Percentiles rank a stretch among this genome's conserved stretches.
Evolutionary conservation across 2,329 filamentous ascomycete genomes (phyloP).

Genomic region (Penicillium sumatraense): DNA sequence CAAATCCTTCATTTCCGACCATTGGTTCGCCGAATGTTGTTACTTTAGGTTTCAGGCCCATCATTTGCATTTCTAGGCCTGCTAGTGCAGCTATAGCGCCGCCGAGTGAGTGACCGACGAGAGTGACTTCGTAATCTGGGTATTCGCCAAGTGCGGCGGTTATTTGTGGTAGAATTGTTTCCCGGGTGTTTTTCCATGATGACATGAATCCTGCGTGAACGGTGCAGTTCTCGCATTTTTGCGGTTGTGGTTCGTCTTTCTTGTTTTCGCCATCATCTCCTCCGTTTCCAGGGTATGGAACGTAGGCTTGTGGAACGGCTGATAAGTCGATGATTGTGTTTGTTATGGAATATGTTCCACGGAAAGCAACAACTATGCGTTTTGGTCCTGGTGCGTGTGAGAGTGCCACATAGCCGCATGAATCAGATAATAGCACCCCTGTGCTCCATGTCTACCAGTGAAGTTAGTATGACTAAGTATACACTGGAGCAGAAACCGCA

Average conservation of each 20-base stretch:
- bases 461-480: background rate
- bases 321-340: constrained; percentile 91
- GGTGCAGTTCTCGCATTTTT: constrained; percentile 77
- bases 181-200: constrained; percentile 79
- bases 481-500: background rate
- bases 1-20: constrained; percentile 60
- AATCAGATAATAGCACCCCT: constrained; percentile 82
- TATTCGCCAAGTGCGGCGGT: constrained; percentile 62
- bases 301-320: constrained; percentile 85
- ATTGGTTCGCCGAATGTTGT: constrained; percentile 93
- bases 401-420: constrained; percentile 91
- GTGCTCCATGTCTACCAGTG: constrained; percentile 79
- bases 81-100: constrained; percentile 90
- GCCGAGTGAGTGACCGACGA: constrained; percentile 90
- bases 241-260: constrained; percentile 36
- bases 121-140: constrained; percentile 72
- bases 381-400: constrained; percentile 67
- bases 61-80: constrained; percentile 75
- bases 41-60: constrained; percentile 76
- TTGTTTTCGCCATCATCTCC: constrained; percentile 36
- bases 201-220: constrained; percentile 89
- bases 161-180: constrained; percentile 70
- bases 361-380: constrained; percentile 83
- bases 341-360: constrained; percentile 90
- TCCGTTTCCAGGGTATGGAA: constrained; percentile 73